Conservation (phyloP, 2,329 filamentous ascomycete species). For the Mycosphaerella sp. region DNA sequence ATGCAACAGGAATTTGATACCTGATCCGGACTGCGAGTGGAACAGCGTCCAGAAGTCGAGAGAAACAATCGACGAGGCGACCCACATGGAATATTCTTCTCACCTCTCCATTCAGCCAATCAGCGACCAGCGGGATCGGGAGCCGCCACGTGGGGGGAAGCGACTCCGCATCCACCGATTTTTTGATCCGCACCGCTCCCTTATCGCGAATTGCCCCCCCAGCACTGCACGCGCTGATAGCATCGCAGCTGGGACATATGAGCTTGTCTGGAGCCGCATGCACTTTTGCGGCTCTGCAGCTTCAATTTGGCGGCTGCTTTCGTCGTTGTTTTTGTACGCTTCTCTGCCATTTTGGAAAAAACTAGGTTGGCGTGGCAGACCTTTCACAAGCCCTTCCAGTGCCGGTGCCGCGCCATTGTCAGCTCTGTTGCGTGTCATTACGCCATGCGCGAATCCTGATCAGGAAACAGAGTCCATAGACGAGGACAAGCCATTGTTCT, state of each 20-base stretch:
- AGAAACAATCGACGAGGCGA: not conserved
- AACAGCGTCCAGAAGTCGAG: not conserved
- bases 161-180: too few relatives aligned
- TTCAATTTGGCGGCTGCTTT: not conserved
- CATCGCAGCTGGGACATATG: not conserved
- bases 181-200: too few relatives aligned
- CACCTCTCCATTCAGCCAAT: not conserved
- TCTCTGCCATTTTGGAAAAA: not conserved
- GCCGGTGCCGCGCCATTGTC: constrained; percentile 4
- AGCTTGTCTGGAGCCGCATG: constrained; percentile 2
- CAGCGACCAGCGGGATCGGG: not conserved
- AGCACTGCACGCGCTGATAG: not conserved
- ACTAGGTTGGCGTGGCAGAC: not conserved
- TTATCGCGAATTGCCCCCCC: constrained; percentile 1
- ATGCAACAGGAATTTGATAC: constrained; percentile 4
- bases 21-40: not conserved
- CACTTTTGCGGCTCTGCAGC: constrained; percentile 5
- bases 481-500: not conserved
- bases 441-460: constrained; percentile 12
- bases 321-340: not conserved
- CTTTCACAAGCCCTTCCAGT: constrained; percentile 7
- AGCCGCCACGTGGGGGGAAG: too few relatives aligned
- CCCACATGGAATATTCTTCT: not conserved
- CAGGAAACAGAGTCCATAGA: constrained; percentile 12
- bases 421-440: constrained; percentile 8